Evolutionary conservation across 2,329 filamentous ascomycete genomes (phyloP), one percentile per base, ranked within the genome.

Genomic region (Fusarium sp.): DNA sequence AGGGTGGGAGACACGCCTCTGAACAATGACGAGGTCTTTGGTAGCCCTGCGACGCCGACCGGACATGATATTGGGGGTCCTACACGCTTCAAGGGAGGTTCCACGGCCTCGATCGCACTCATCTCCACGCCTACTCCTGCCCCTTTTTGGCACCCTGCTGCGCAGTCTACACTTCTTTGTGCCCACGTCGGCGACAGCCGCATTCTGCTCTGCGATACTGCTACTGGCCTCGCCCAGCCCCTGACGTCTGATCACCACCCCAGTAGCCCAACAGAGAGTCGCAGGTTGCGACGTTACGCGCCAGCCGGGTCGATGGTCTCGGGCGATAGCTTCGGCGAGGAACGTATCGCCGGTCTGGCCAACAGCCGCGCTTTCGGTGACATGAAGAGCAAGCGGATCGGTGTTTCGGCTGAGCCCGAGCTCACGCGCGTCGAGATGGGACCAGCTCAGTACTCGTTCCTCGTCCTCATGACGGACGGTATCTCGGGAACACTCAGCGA

Each of bases 321-420:
- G 27, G 84, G 83, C 0, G 96, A 99, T 83, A 97, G 94, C 36
- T 99, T 99, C 81, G 96, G 96, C 79, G 96, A 99, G 84, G 95
- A 98, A 83, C 94, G 96, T 75, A 96, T 99, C 82, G 92, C 92
- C 16, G 96, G 96, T 0, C 88, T 99, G 0, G 96, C 96, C 75
- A 99, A 99, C 84, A 97, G 94, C 35, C 93, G 96, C 33, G 89
- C 96, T 5, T 98, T 99, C 80, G 96, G 96, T 29, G 96, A 99
- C 84, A 94, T 98, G 84, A 89, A 89, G 36, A 94, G 92, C 66
- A 99, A 99, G 84, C 93, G 96, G 62, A 92, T 98, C 61, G 96
- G 96, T 31, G 96, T 99, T 14, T 95, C 93, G 5, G 96, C 96
- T 2, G 96, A 99, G 83, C 96, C 96, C 0, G 95, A 98, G 79